Evolutionary conservation across 306 rosid genomes (phyloP), one percentile per base, ranked within the genome.

Genomic region (Ormosia semicastrata): DNA sequence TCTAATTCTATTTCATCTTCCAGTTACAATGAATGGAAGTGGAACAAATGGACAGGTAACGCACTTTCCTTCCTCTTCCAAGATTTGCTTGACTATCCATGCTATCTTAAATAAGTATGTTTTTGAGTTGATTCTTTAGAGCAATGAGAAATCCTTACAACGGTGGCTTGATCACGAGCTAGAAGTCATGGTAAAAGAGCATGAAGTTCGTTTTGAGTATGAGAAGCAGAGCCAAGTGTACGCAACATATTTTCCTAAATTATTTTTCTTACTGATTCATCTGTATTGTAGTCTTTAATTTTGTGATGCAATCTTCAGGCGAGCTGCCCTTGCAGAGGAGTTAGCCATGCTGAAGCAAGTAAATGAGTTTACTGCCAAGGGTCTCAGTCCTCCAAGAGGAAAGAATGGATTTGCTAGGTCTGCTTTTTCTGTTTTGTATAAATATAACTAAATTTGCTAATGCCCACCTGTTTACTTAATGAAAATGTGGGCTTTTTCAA

Each of bases 221-320:
- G 98, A 95, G 83, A 95, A 89, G 92, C 98, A 95, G 76, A 95
- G 97, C 78, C 94, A 95, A 90, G 95, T 95, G 98, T 95, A 95
- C 52, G 98, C 71, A 75, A 36, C 70, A 47, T 66, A 36, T 82
- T 12, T 43, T 73, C 40, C 57, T 50, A 62, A 46, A 18, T 41
- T 56, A 67, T 71, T 82, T 50, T 66, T 15, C 32, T 14, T 17
- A 36, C n/a, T 8, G 71, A 62, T 73, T 74, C 66, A 86, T 76
- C 10, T 76, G 64, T 43, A 47, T 11, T 17, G n/a, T n/a, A 30
- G 50, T 63, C 34, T 66, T 69, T 67, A 82, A 81, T 49, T 15
- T 77, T 59, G 33, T 37, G 46, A 36, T 81, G 37, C 64, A 69
- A 85, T 76, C 71, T 85, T 67, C 89, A 95, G 98, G 86, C 95